Base-by-base conservation (phyloP, 2,329 filamentous ascomycete species). In the Sclerotinia trifoliorum region DNA sequence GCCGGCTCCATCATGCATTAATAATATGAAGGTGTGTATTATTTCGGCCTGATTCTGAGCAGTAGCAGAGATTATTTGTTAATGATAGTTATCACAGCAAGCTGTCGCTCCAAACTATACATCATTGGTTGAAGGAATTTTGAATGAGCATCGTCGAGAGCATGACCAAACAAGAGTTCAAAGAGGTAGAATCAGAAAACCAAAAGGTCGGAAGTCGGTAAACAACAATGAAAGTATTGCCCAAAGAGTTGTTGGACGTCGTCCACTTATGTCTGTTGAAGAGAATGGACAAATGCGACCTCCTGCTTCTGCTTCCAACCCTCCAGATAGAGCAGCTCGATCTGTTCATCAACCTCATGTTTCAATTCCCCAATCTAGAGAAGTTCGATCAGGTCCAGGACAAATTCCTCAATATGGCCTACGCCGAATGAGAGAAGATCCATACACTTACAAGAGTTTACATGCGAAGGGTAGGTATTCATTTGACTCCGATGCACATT, bases 311-410 rank as follows among this genome's bases (percentile, higher is more conserved):
- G 26, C 24, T 11, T 21, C 29, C 2, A 42, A 15, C 39, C 13
- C 13, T 4, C 60, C 39, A 51, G 17, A 17, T 11, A 51, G 48
- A 24, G 21, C 48, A 11, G 8, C 15, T 19, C 32, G 32, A 62
- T 62, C 46, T 19, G 60, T 46, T 62, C 46, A 51, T 19, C 46
- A 51, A 26, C 44, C 17, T 42, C 60, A 52, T 51, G 46, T 51
- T 7, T 32, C 29, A 21, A 39, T 51, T 19, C 29, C n/a, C 5
- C 60, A 63, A 51, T 7, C n/a, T 11, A 63, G 48, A 24, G n/a
- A 49, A 11, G 15, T 5, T 26, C 32, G 32, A 51, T 63, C 46
- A 19, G 60, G 60, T 51, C 60, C 21, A 39, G 60, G 60, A 5
- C 60, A 51, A 10, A 51, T 63, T 13, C 60, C 29, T 19, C 46